Evolutionary conservation across 129 eudicot species (phyloP), one percentile per base, ranked within the genome.

Genomic region (Helianthus tuberosus): DNA sequence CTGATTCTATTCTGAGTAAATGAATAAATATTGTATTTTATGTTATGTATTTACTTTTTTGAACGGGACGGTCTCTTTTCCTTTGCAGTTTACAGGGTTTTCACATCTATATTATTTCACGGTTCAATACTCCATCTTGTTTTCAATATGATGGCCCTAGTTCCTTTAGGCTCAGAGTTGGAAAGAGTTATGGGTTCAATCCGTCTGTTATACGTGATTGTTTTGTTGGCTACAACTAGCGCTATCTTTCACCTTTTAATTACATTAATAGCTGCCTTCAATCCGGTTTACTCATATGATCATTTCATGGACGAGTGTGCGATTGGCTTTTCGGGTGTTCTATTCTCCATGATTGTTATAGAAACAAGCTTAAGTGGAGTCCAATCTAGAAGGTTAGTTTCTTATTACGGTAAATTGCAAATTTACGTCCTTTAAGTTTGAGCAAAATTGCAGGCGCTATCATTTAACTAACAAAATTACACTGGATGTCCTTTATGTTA

Each of bases 181-280:
- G 99, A 94, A 83, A 86, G 99, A 80, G 85, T 94, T 75, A 94
- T 91, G 96, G 99, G 99, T 65, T 94, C 99, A 15, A 85, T 91
- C 71, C 96, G 99, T 59, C 76, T 91, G 86, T 52, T 82, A 51
- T 91, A 86, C 82, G 79, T 85, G 71, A 85, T 76, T 71, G 75
- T 88, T 68, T 77, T 94, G 63, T 77, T 94, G 89, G 97, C 97
- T 73, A 81, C 87, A 74, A 88, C 77, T 86, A 91, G 87, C 75
- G 97, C 99, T 68, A 41, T 91, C 51, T 74, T 94, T 48, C 93
- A 94, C 62, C 88, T 94, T 77, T 38, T 94, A 15, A 84, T 94
- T 58, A 89, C 99, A 20, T 71, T 88, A 58, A 51, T 91, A 80
- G 89, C 77, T 52, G 91, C 93, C 44, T 64, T 85, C 81, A 94